Conservation (phyloP, 2,329 filamentous ascomycete genomes). For the Zarea fungicola region DNA sequence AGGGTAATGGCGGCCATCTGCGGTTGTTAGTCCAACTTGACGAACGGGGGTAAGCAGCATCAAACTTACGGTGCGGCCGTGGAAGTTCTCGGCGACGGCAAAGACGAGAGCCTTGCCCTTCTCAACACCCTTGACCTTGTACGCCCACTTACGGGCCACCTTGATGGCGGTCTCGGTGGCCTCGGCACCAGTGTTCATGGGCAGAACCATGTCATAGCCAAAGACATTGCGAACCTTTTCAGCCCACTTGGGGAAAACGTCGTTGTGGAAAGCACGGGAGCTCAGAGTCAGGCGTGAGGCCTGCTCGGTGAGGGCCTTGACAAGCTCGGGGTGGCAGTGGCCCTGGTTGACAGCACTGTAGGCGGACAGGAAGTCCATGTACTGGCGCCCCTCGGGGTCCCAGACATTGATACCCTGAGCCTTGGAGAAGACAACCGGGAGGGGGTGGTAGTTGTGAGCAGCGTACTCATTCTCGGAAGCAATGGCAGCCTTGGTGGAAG, state of each 20-base stretch:
- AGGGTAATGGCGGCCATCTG: conserved; percentile 93
- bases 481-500: conserved; percentile 76
- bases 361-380: conserved; percentile 95
- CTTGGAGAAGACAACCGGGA: conserved; percentile 86
- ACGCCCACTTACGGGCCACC: conserved; percentile 95
- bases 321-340: conserved; percentile 93
- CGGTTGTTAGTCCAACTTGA: background rate
- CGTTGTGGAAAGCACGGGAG: conserved; percentile 94
- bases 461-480: conserved; percentile 75
- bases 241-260: conserved; percentile 94
- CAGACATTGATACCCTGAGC: conserved; percentile 85
- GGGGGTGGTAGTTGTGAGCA: conserved; percentile 97
- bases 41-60: background rate
- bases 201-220: conserved; percentile 95
- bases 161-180: conserved; percentile 95
- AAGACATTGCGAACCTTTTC: conserved; percentile 86
- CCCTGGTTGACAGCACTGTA: conserved; percentile 98
- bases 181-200: conserved; percentile 97
- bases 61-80: conserved; percentile 79
- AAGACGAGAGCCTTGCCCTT: conserved; percentile 80
- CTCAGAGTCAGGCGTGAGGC: conserved; percentile 85
- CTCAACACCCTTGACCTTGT: conserved; percentile 89
- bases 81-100: conserved; percentile 86
- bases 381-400: conserved; percentile 94
- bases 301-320: conserved; percentile 86